Percentiles rank a stretch among this genome's conserved stretches.
phyloP scores from a whole-genome alignment of 768 basidiomycete genomes.

The Panellus pusillus region DNA sequence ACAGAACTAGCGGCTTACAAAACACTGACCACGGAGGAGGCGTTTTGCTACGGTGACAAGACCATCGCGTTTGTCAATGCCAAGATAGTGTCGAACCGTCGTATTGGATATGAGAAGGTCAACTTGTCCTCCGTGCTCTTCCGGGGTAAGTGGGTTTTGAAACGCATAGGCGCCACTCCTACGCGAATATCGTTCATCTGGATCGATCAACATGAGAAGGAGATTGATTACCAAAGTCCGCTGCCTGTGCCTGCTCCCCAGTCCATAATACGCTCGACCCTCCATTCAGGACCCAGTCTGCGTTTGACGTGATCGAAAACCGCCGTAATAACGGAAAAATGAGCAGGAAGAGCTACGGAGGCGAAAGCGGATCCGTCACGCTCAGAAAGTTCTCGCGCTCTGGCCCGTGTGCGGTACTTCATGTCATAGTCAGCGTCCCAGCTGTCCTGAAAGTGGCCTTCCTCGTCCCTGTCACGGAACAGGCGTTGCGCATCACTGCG shows the following conservation, averaged over 20 bases:
- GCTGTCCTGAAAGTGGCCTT: slow-evolving; percentile 28
- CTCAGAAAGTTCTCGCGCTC: slow-evolving; percentile 57
- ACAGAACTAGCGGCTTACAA: background rate
- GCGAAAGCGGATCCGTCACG: slow-evolving; percentile 85
- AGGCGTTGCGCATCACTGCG: slow-evolving; percentile 74
- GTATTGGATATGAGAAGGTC: slow-evolving; percentile 47
- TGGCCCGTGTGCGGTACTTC: slow-evolving; percentile 59
- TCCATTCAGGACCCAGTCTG: slow-evolving; percentile 64
- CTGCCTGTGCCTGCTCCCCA: slow-evolving; percentile 86
- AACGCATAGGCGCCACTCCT: slow-evolving; percentile 69
- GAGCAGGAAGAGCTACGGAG: slow-evolving; percentile 80
- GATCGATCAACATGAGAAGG: slow-evolving; percentile 4
- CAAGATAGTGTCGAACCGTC: slow-evolving; percentile 62
- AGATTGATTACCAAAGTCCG: slow-evolving; percentile 67
- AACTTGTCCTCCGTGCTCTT: slow-evolving; percentile 24
- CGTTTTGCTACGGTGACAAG: slow-evolving; percentile 66
- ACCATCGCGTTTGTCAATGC: slow-evolving; percentile 76
- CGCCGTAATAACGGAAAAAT: slow-evolving; percentile 78
- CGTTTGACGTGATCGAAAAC: slow-evolving; percentile 68
- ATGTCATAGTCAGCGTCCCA: slow-evolving; percentile 62
- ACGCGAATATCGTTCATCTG: slow-evolving; percentile 11
- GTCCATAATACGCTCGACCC: slow-evolving; percentile 65
- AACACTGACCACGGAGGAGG: slow-evolving; percentile 52
- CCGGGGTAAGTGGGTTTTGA: slow-evolving; percentile 36
- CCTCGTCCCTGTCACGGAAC: slow-evolving; percentile 44